phyloP scores from a whole-genome alignment of 2,329 filamentous ascomycete genomes.

The Aureobasidium sp. region DNA sequence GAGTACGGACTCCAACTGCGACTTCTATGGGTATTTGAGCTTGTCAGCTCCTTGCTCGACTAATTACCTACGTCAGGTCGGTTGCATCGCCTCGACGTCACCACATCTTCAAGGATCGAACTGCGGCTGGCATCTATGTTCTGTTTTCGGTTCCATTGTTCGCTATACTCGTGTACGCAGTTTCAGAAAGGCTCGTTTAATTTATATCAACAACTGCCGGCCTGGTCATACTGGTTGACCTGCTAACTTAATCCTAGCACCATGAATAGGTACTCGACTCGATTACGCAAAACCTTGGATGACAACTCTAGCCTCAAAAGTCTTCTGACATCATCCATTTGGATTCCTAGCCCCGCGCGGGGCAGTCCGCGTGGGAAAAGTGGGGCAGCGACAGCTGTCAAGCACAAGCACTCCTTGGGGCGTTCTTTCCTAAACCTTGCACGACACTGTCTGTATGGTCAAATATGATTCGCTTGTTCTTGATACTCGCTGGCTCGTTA shows the following conservation, averaged over 20 bases:
- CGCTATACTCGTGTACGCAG: neutral
- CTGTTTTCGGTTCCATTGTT: neutral
- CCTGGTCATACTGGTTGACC: neutral
- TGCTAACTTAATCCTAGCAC: neutral
- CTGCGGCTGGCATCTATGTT: neutral
- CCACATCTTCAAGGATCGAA: neutral
- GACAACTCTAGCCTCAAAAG: neutral
- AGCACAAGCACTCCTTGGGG: neutral
- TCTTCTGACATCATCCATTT: slow-evolving; percentile 2
- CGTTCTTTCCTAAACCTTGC: neutral
- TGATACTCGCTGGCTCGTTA: neutral
- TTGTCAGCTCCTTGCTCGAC: neutral
- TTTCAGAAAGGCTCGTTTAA: neutral
- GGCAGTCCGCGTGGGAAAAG: neutral
- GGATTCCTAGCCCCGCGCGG: neutral
- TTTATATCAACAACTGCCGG: slow-evolving; percentile 1
- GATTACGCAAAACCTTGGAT: slow-evolving; percentile 1
- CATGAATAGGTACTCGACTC: neutral
- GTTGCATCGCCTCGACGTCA: slow-evolving; percentile 11
- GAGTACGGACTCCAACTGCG: neutral
- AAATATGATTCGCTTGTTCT: too few relatives aligned
- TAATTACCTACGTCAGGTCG: slow-evolving; percentile 7
- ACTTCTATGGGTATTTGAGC: neutral
- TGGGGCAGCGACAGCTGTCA: neutral
- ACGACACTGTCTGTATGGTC: neutral